Conservation (phyloP, 176 grass and related monocot genomes). For the Carex pumila region DNA sequence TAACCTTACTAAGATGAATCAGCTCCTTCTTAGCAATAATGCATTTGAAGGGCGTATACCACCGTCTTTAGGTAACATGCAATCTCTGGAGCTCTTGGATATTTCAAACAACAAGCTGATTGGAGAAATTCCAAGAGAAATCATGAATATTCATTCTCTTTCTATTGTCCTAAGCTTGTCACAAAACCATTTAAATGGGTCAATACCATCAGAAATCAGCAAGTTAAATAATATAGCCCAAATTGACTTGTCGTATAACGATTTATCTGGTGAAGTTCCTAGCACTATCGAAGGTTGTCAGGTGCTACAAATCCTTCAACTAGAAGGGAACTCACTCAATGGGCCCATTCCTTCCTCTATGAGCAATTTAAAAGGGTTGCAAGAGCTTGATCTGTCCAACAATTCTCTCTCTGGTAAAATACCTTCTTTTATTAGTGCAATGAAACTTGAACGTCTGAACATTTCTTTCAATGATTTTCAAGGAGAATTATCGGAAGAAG, state of each 20-base stretch:
- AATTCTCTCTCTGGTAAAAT: slow-evolving; percentile 34
- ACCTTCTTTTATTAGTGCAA: slow-evolving; percentile 18
- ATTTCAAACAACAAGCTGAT: slow-evolving; percentile 25
- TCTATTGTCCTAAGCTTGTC: slow-evolving; percentile 26
- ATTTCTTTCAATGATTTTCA: slow-evolving; percentile 49
- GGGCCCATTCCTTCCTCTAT: slow-evolving; percentile 31
- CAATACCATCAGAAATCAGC: slow-evolving; percentile 17
- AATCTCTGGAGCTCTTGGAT: neutral
- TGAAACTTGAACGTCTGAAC: slow-evolving; percentile 23
- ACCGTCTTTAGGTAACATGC: slow-evolving; percentile 19
- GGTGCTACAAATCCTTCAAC: slow-evolving; percentile 19
- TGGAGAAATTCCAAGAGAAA: slow-evolving; percentile 35
- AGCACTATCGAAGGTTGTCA: slow-evolving; percentile 26
- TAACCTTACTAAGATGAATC: slow-evolving; percentile 7
- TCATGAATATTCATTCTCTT: slow-evolving; percentile 25
- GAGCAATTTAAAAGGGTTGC: slow-evolving; percentile 22
- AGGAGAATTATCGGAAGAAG: slow-evolving; percentile 27
- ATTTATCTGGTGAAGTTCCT: slow-evolving; percentile 37
- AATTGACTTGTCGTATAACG: slow-evolving; percentile 32
- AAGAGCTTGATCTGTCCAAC: slow-evolving; percentile 20
- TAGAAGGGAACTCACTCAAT: slow-evolving; percentile 24
- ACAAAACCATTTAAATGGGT: slow-evolving; percentile 33
- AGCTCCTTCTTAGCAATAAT: neutral
- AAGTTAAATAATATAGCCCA: slow-evolving; percentile 20
- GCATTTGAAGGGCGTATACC: slow-evolving; percentile 15